These are phyloP conservation scores for Alternaria viburni DNA, from an alignment of 2,329 filamentous ascomycete genomes.

Conservation along the genomic window DNA sequence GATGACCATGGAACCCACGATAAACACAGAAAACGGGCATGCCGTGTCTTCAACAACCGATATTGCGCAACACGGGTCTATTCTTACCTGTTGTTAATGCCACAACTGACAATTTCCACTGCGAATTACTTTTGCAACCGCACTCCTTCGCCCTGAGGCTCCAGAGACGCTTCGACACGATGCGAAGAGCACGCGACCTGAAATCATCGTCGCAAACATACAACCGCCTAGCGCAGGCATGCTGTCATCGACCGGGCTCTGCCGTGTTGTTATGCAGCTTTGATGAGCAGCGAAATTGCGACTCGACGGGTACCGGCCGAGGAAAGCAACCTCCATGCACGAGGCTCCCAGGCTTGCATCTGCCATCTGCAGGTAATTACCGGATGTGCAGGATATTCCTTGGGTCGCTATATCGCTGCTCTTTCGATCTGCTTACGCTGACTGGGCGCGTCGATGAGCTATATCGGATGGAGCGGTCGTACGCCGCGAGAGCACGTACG, in stretches of 20 bases:
- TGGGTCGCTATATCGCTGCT: neutral
- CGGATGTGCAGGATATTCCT: slow-evolving; percentile 6
- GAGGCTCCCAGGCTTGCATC: slow-evolving; percentile 11
- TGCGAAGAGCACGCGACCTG: slow-evolving; percentile 4
- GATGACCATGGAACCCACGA: neutral
- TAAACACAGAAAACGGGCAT: neutral
- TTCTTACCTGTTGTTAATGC: neutral
- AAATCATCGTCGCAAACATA: slow-evolving; percentile 1
- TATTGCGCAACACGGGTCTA: neutral
- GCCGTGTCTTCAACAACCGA: neutral
- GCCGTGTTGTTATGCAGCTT: slow-evolving; percentile 18
- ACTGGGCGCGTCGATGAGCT: neutral
- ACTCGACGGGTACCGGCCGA: slow-evolving; percentile 20
- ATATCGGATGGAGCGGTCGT: neutral
- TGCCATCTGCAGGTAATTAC: slow-evolving; percentile 29
- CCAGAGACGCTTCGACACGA: no score
- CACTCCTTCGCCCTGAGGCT: neutral
- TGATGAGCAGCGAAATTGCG: slow-evolving; percentile 36
- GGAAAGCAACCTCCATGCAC: slow-evolving; percentile 19
- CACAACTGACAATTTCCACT: neutral
- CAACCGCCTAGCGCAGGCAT: neutral
- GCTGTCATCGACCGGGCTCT: slow-evolving; percentile 5
- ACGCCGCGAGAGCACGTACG: neutral
- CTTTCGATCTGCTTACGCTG: neutral
- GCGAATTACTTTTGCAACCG: neutral